Evolutionary conservation across 78 protist species (phyloP).

Genomic region (Planoprotostelium fungivorum): DNA sequence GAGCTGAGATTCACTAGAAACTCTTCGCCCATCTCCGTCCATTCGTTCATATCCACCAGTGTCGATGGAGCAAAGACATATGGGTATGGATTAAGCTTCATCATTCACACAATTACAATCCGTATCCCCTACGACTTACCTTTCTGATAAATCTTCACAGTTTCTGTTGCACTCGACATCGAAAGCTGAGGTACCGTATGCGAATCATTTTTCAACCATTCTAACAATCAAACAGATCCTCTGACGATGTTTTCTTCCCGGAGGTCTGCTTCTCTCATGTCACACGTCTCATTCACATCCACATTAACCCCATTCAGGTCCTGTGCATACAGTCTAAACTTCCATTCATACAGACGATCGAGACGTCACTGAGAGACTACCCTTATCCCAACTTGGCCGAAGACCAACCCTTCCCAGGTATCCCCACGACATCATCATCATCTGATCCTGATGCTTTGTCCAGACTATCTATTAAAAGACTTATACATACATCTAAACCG

Average conservation of each 20-base stretch:
- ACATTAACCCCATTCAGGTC: not conserved
- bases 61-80: not conserved
- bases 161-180: not conserved
- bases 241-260: not conserved
- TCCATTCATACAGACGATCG: not conserved
- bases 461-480: too few species aligned
- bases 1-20: not conserved
- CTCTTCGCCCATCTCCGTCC: not conserved
- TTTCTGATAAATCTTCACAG: not conserved
- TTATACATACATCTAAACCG: too few species aligned
- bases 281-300: not conserved
- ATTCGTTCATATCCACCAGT: not conserved
- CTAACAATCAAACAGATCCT: not conserved
- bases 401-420: not conserved
- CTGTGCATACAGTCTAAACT: not conserved
- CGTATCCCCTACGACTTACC: not conserved
- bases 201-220: not conserved
- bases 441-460: too few species aligned
- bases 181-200: not conserved
- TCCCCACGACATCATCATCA: too few species aligned
- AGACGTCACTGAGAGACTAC: not conserved
- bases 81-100: too few species aligned
- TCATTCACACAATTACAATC: too few species aligned
- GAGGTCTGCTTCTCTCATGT: not conserved
- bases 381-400: not conserved